Percentiles rank a stretch among this genome's conserved stretches.
Conservation (phyloP, 2,329 filamentous ascomycete species). For the Aspergillus sp. region DNA sequence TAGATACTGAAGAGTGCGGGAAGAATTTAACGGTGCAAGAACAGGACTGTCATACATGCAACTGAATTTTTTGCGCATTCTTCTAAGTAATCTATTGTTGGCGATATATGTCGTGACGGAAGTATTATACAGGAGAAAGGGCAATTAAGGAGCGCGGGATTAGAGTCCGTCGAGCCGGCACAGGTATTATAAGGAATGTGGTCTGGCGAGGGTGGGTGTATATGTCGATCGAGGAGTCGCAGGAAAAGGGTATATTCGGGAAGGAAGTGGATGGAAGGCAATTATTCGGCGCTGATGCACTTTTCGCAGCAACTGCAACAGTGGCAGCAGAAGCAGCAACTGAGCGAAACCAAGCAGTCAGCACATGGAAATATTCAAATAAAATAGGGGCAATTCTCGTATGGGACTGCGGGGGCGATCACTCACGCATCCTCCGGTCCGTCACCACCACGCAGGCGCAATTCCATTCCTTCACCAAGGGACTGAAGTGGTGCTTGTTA, state of each 20-base stretch:
- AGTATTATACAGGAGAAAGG: slow-evolving; percentile 4
- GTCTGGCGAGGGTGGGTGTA: neutral
- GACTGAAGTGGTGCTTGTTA: neutral
- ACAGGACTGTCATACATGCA: neutral
- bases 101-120: slow-evolving; percentile 6
- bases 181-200: neutral
- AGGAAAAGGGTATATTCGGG: neutral
- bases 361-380: neutral
- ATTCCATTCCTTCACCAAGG: slow-evolving; percentile 5
- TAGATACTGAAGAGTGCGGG: no score
- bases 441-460: slow-evolving; percentile 12
- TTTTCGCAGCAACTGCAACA: slow-evolving; percentile 5
- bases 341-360: neutral
- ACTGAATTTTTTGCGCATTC: neutral
- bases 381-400: neutral
- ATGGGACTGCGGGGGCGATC: neutral
- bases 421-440: slow-evolving; percentile 10
- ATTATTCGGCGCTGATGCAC: neutral
- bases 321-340: slow-evolving; percentile 9
- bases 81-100: slow-evolving; percentile 3
- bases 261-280: neutral
- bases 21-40: no score
- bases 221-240: neutral
- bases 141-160: neutral
- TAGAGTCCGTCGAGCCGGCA: neutral